These are phyloP conservation scores for Arthrinium puccinioides DNA, from an alignment of 2,329 filamentous ascomycete species.

Conservation along the genomic window DNA sequence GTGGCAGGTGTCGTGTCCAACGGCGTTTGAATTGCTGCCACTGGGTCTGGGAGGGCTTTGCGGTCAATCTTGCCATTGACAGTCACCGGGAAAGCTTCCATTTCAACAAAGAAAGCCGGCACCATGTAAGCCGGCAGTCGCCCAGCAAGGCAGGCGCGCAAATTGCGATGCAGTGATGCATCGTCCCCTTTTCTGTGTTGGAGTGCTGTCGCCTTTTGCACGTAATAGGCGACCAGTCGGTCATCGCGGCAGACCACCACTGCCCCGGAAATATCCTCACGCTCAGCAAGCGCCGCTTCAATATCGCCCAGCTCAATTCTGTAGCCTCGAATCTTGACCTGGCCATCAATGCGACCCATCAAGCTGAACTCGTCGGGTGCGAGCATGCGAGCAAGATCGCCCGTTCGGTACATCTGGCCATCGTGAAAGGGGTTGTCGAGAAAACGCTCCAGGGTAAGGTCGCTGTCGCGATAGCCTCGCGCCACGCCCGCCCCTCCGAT, in stretches of 20 bases:
- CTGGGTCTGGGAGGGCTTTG: constrained; percentile 17
- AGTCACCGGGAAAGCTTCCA: constrained; percentile 17
- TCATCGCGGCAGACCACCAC: constrained; percentile 19
- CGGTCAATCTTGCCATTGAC: constrained; percentile 18
- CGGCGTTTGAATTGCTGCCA: constrained; percentile 3
- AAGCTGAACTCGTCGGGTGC: constrained; percentile 11
- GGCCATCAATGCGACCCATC: constrained; percentile 16
- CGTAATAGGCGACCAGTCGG: constrained; percentile 22
- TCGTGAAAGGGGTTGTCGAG: constrained; percentile 14
- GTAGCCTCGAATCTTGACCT: constrained; percentile 22
- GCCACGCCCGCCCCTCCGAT: constrained; percentile 23
- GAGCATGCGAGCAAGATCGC: constrained; percentile 14
- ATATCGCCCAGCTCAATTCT: constrained; percentile 22
- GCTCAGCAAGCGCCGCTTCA: constrained; percentile 15
- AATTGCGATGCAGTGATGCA: constrained; percentile 5
- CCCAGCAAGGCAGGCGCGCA: constrained; percentile 17
- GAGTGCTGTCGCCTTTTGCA: constrained; percentile 4
- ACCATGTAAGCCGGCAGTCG: constrained; percentile 20
- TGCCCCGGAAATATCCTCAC: constrained; percentile 13
- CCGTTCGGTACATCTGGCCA: constrained; percentile 18
- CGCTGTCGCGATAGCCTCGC: constrained; percentile 23
- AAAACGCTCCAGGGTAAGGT: constrained; percentile 12
- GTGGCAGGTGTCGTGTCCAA: constrained; percentile 5
- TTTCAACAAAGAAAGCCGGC: constrained; percentile 18
- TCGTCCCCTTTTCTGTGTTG: neutral